Conservation (phyloP, 331 rosid species). For the Acacia pycnantha region DNA sequence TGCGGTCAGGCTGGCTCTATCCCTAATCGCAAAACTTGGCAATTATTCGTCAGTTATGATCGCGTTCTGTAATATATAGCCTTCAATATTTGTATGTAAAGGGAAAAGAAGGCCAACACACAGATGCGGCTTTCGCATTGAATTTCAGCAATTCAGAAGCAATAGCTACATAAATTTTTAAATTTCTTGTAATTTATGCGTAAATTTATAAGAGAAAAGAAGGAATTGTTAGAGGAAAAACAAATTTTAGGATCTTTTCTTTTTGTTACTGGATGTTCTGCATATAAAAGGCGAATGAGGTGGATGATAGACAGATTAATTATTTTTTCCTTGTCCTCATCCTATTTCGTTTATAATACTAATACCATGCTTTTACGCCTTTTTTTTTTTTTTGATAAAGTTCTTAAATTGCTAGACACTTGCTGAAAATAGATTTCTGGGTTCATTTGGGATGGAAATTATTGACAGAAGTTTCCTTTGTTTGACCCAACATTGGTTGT, state of each 20-base stretch:
- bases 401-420: neutral
- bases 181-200: neutral
- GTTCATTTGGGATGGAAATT: neutral
- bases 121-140: neutral
- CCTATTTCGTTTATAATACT: neutral
- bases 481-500: neutral
- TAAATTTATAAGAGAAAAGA: neutral
- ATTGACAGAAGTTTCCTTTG: neutral
- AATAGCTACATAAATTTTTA: conserved; percentile 9
- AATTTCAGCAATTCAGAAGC: conserved; percentile 24
- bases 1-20: neutral
- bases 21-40: conserved; percentile 15
- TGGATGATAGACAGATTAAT: neutral
- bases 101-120: conserved; percentile 20
- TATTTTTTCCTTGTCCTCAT: neutral
- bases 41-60: conserved; percentile 26
- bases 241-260: neutral
- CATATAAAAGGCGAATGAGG: neutral
- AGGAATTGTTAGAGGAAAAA: neutral
- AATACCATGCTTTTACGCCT: neutral
- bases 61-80: conserved; percentile 19
- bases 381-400: neutral
- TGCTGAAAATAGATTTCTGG: neutral
- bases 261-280: neutral
- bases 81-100: conserved; percentile 24